Evolutionary conservation across 805 yeast species (phyloP).

Genomic region (Candida berthetii): DNA sequence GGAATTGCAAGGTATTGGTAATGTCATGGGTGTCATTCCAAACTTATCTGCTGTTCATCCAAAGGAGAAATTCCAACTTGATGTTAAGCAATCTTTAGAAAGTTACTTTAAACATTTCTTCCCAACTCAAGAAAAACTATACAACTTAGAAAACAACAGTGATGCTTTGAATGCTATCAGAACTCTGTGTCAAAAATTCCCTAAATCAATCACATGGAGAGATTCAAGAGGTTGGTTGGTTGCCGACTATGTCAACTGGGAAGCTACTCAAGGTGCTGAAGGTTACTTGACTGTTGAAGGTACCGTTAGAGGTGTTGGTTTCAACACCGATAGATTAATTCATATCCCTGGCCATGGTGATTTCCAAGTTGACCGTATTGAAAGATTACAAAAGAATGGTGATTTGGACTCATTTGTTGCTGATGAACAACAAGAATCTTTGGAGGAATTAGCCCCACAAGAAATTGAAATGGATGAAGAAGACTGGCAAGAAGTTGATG

Average conservation of each 20-base stretch:
- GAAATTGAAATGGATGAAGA: slow-evolving; percentile 43
- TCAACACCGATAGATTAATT: slow-evolving; percentile 69
- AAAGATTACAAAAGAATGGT: slow-evolving; percentile 32
- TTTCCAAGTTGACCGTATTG: slow-evolving; percentile 67
- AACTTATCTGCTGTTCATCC: slow-evolving; percentile 63
- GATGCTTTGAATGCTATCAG: slow-evolving; percentile 76
- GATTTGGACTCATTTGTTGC: slow-evolving; percentile 24
- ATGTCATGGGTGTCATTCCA: slow-evolving; percentile 72
- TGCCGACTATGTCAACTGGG: slow-evolving; percentile 56
- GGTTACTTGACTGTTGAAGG: slow-evolving; percentile 65
- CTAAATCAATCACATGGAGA: slow-evolving; percentile 85
- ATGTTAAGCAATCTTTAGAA: slow-evolving; percentile 55
- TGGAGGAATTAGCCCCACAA: slow-evolving; percentile 56
- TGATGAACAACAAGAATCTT: slow-evolving; percentile 42
- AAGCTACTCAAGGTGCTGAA: slow-evolving; percentile 20
- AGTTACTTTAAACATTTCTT: slow-evolving; percentile 71
- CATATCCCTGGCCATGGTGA: slow-evolving; percentile 92
- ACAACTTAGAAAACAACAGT: slow-evolving; percentile 55
- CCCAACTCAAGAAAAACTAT: slow-evolving; percentile 76
- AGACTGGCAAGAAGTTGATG: slow-evolving; percentile 29
- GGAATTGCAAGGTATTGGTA: slow-evolving; percentile 87
- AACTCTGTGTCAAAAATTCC: slow-evolving; percentile 76
- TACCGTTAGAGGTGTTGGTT: slow-evolving; percentile 79
- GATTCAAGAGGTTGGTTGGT: slow-evolving; percentile 86
- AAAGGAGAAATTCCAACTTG: slow-evolving; percentile 71